Conservation (phyloP, 192 early-diverging fungal genomes). For the Thoreauomyces humboldtii region DNA sequence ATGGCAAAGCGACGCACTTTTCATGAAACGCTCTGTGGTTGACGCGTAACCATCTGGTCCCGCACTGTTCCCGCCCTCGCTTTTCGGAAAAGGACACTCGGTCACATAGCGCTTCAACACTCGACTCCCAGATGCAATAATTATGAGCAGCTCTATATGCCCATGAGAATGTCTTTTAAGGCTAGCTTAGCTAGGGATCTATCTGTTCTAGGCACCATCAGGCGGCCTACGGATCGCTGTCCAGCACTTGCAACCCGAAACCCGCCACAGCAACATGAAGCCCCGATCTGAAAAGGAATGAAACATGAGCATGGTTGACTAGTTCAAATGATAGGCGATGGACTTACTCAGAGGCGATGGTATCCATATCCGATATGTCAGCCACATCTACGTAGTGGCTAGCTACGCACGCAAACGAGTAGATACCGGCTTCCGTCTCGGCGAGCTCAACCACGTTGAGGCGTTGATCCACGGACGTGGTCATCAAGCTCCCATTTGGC, state of each 20-base stretch:
- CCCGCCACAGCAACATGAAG: slow-evolving; percentile 25
- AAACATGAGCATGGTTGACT: not conserved
- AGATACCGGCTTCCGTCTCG: not conserved
- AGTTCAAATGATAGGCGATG: not conserved
- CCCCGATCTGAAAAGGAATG: not conserved
- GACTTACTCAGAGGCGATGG: not conserved
- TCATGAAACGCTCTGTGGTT: too few species aligned
- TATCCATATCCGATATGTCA: slow-evolving; percentile 25
- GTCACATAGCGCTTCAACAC: too few species aligned
- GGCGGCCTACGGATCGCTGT: not conserved
- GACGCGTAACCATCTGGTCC: too few species aligned
- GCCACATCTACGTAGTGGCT: slow-evolving; percentile 17
- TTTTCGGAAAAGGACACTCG: too few species aligned
- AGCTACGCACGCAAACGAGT: not conserved
- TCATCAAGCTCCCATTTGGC: slow-evolving; percentile 1
- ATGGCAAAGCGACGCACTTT: too few species aligned
- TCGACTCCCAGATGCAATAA: too few species aligned
- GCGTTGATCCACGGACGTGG: slow-evolving; percentile 71
- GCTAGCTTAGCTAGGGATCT: too few species aligned
- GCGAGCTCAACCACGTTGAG: slow-evolving; percentile 55
- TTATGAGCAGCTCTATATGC: too few species aligned
- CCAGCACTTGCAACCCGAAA: slow-evolving; percentile 26
- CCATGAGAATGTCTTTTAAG: too few species aligned
- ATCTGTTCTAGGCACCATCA: not conserved
- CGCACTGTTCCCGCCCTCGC: too few species aligned